These are phyloP conservation scores for Trypanosoma rangeli DNA, from an alignment of 208 protist species.

Conservation along the genomic window DNA sequence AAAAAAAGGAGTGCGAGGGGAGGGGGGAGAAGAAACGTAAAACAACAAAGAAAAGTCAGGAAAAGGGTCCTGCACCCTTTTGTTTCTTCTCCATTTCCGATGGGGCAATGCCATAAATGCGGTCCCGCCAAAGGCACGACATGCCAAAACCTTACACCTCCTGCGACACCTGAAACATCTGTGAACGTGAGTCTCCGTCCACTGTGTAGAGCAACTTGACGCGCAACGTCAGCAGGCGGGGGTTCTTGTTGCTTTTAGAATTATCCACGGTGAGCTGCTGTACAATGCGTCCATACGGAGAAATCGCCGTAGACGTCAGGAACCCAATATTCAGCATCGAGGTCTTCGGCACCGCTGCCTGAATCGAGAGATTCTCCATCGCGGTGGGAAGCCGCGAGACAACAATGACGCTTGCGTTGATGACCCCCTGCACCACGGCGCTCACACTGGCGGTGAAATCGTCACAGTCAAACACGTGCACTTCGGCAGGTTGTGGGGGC, in stretches of 20 bases:
- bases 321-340: slow-evolving; percentile 59
- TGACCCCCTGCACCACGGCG: slow-evolving; percentile 21
- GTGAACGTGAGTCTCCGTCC: slow-evolving; percentile 35
- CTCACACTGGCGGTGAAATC: slow-evolving; percentile 54
- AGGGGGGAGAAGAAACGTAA: neutral
- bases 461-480: slow-evolving; percentile 47
- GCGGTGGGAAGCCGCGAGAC: slow-evolving; percentile 27
- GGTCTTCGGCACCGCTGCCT: slow-evolving; percentile 65
- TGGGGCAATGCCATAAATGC: slow-evolving; percentile 2
- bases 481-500: slow-evolving; percentile 8
- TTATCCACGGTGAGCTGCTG: slow-evolving; percentile 63
- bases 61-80: neutral
- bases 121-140: slow-evolving; percentile 9
- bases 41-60: neutral
- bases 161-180: slow-evolving; percentile 70
- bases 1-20: slow-evolving; percentile 16
- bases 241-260: slow-evolving; percentile 41
- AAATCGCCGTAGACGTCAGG: slow-evolving; percentile 38
- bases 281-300: slow-evolving; percentile 35
- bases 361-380: slow-evolving; percentile 64
- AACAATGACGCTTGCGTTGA: slow-evolving; percentile 41
- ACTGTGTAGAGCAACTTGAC: slow-evolving; percentile 73
- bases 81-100: neutral
- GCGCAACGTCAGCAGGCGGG: slow-evolving; percentile 54
- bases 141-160: slow-evolving; percentile 13